Conservation (phyloP, 192 early-diverging fungal genomes). For the Coemansia umbellata region DNA sequence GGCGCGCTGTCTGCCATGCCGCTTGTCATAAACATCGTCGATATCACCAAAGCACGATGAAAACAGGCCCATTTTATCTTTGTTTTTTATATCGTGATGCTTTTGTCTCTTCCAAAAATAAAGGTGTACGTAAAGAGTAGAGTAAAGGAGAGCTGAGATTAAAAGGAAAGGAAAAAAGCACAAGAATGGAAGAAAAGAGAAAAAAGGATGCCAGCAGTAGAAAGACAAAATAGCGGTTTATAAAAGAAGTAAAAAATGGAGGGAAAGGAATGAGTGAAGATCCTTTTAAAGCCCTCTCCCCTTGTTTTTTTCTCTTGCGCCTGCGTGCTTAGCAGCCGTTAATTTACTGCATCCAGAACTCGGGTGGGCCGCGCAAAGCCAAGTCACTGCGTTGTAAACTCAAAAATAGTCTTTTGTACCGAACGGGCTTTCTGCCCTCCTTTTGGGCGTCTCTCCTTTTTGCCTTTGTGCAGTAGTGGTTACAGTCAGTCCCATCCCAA, state of each 20-base stretch:
- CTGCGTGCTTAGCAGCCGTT: no score
- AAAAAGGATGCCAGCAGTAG: not conserved
- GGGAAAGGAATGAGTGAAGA: not conserved
- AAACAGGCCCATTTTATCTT: constrained; percentile 39
- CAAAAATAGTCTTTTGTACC: no score
- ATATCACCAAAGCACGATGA: constrained; percentile 46
- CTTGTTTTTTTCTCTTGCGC: constrained; percentile 4
- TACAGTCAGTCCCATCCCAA: not conserved
- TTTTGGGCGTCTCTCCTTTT: no score
- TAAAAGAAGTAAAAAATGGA: not conserved
- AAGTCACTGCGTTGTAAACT: no score
- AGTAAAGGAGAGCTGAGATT: not conserved
- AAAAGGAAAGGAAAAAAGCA: constrained; percentile 4
- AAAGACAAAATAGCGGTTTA: not conserved
- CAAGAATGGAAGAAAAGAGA: not conserved
- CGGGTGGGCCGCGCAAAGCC: no score
- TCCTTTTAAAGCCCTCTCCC: not conserved
- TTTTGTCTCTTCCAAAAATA: not conserved
- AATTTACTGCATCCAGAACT: no score
- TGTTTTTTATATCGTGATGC: not conserved
- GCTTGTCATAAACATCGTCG: constrained; percentile 7
- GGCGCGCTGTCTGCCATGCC: constrained; percentile 8
- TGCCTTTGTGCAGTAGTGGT: no score
- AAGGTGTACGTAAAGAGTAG: not conserved
- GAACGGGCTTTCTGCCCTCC: no score